Base-by-base conservation (phyloP, 345 rosid species). In the Geranium rotundifolium region DNA sequence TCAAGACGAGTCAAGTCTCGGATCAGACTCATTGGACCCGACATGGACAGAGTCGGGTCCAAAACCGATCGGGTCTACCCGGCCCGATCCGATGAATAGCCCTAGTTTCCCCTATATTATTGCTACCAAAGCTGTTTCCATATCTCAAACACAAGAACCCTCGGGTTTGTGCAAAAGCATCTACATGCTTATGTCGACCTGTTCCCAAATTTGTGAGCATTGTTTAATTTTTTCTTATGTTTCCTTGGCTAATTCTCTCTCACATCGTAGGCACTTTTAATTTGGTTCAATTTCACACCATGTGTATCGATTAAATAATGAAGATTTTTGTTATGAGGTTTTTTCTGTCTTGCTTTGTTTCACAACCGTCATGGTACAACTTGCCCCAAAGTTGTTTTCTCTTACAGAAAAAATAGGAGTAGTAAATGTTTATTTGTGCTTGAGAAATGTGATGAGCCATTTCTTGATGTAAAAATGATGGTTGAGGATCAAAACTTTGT, bases 121-220 rank as follows among this genome's bases (percentile, higher is more conserved):
- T 89, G 67, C 66, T 89, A 31, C 91, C 87, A 19, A 89, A 92
- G 77, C 76, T 92, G 68, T 85, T 84, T 80, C 96, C 97, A 16
- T 73, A 87, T 74, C 82, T 92, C 56, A 87, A 88, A 73, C 62
- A 89, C 71, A 79, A 81, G 79, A 92, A 86, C 76, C 97, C 97
- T 64, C 84, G 97, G 69, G 75, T 89, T 78, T 80, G 97, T 64
- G 97, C 99, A 50, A 93, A 87, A 73, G 95, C 99, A 19, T 86
- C 97, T 9, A 77, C 82, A 82, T 89, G 85, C 84, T 84, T 85
- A 71, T 79, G 84, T 69, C 76, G 87, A 75, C 80, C 90, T 71
- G 97, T 92, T 62, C 88, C 86, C 15, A 83, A 63, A 52, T 66
- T 92, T 87, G 98, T 92, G 79, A 79, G 79, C 55, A 18, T 54